Evolutionary conservation across 2,329 filamentous ascomycete species (phyloP).

Genomic region (Fusarium chlamydosporum): DNA sequence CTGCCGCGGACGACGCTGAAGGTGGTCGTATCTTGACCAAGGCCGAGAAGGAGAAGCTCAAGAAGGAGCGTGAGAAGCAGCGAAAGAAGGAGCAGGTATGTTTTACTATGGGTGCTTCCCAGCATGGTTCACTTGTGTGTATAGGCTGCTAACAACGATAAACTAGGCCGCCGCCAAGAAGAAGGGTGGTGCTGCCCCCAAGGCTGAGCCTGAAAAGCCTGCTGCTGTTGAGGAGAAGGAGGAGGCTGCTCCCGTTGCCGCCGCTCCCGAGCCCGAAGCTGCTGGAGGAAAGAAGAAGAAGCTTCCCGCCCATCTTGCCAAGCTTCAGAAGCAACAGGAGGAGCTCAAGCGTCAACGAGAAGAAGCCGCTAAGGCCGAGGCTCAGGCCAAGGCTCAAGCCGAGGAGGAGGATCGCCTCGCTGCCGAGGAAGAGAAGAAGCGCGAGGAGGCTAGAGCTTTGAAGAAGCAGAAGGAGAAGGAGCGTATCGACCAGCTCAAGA

Average conservation of each 20-base stretch:
- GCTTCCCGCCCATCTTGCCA: constrained; percentile 78
- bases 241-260: constrained; percentile 63
- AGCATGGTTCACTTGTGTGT: not conserved
- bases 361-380: constrained; percentile 71
- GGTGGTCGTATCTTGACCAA: constrained; percentile 87
- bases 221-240: constrained; percentile 72
- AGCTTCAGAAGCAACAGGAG: constrained; percentile 87
- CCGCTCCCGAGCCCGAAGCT: constrained; percentile 51
- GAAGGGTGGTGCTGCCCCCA: constrained; percentile 66
- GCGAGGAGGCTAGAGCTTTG: constrained; percentile 78
- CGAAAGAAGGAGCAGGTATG: constrained; percentile 95
- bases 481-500: constrained; percentile 87
- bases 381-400: constrained; percentile 74
- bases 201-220: constrained; percentile 49
- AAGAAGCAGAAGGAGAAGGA: constrained; percentile 92
- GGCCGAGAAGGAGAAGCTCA: constrained; percentile 97
- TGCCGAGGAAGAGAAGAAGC: constrained; percentile 77
- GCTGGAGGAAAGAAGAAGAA: constrained; percentile 86
- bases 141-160: constrained; percentile 30
- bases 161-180: constrained; percentile 79
- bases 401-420: constrained; percentile 75
- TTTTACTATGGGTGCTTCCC: not conserved
- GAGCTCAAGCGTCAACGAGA: constrained; percentile 76
- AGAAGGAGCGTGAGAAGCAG: constrained; percentile 98
- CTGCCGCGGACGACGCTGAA: constrained; percentile 68